These are phyloP conservation scores for Nicotiana tomentosiformis DNA, from an alignment of 257 asterid species.

Conservation along the genomic window DNA sequence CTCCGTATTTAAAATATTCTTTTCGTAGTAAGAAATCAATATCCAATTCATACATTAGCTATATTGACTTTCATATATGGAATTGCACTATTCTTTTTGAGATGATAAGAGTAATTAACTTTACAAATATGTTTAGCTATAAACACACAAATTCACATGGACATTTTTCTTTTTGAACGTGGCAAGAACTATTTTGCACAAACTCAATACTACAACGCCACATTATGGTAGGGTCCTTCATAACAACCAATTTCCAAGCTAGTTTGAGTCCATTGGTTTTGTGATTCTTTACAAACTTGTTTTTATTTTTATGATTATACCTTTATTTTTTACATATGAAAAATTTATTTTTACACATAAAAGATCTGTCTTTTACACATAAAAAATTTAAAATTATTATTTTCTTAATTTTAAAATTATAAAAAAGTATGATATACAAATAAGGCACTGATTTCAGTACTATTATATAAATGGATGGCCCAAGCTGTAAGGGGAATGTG, in stretches of 20 bases:
- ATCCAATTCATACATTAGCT: neutral
- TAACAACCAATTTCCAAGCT: neutral
- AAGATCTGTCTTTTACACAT: too few species aligned
- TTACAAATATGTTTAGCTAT: neutral
- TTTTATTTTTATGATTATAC: too few species aligned
- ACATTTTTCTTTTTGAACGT: neutral
- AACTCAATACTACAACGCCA: neutral
- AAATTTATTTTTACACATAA: too few species aligned
- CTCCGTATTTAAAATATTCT: neutral
- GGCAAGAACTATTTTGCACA: neutral
- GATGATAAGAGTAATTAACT: neutral
- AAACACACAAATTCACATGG: conserved; percentile 2
- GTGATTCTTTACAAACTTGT: too few species aligned
- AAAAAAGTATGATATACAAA: too few species aligned
- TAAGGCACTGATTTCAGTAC: too few species aligned
- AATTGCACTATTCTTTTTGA: neutral
- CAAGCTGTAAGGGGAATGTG: neutral
- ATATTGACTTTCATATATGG: neutral
- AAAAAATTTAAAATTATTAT: too few species aligned
- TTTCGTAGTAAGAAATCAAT: neutral
- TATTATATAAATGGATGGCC: neutral
- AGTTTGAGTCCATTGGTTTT: too few species aligned
- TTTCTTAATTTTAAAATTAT: too few species aligned
- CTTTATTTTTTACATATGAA: fast-evolving
- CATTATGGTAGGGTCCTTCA: conserved; percentile 13